phyloP scores from a whole-genome alignment of 2,329 filamentous ascomycete genomes.

The Epichloe bromicola region DNA sequence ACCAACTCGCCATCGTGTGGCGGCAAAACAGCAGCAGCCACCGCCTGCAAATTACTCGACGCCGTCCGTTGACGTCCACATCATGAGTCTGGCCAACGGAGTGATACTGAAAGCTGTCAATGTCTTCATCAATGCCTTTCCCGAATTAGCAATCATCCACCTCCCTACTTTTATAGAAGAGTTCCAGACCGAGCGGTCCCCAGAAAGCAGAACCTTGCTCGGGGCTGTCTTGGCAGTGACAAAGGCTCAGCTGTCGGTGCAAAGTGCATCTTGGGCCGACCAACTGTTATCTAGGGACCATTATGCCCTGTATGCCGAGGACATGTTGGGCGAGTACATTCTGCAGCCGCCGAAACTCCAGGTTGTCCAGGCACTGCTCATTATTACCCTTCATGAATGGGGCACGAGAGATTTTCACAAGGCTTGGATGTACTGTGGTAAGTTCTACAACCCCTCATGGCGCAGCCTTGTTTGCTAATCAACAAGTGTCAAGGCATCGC shows the following conservation, averaged over 20 bases:
- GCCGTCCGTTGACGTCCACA: conserved; percentile 12
- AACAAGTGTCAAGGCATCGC: conserved; percentile 18
- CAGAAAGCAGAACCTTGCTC: conserved; percentile 18
- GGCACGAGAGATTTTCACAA: conserved; percentile 27
- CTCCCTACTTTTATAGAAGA: conserved; percentile 18
- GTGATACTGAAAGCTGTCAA: conserved; percentile 20
- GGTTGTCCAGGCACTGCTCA: conserved; percentile 25
- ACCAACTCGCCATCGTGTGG: background rate
- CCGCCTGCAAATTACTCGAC: conserved; percentile 1
- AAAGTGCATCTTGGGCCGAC: conserved; percentile 16
- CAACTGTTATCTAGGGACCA: conserved; percentile 18
- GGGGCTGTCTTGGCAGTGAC: conserved; percentile 18
- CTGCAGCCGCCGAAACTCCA: conserved; percentile 19
- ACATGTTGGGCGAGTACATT: conserved; percentile 15
- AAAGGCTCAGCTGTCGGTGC: conserved; percentile 18
- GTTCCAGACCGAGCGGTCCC: conserved; percentile 9
- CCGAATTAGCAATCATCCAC: conserved; percentile 21
- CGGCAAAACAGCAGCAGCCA: background rate
- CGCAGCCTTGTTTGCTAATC: background rate
- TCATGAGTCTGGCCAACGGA: conserved; percentile 13
- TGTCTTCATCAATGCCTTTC: conserved; percentile 22
- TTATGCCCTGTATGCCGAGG: conserved; percentile 18
- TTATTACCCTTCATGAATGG: conserved; percentile 29
- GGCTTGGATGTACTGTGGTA: conserved; percentile 29
- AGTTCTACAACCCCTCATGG: background rate